These are phyloP conservation scores for Termitomyces sp. DNA, from an alignment of 768 basidiomycete species.

Conservation along the genomic window DNA sequence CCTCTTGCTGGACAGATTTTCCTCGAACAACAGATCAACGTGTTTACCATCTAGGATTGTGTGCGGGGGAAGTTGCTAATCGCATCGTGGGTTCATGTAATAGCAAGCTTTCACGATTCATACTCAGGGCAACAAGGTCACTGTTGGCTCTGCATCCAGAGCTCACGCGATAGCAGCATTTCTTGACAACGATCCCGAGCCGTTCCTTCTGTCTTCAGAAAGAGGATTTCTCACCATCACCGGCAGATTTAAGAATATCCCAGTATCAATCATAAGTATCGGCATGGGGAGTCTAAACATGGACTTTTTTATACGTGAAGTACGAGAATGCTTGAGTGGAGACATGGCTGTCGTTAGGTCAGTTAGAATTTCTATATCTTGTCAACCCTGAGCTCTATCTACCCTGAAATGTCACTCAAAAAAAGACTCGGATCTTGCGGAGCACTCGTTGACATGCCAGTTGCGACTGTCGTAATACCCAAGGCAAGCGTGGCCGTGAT, in stretches of 20 bases:
- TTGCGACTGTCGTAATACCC: conserved; percentile 77
- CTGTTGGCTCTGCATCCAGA: conserved; percentile 71
- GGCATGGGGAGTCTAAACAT: conserved; percentile 84
- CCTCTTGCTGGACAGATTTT: conserved; percentile 49
- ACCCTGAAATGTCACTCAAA: conserved; percentile 6
- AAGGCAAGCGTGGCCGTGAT: conserved; percentile 62
- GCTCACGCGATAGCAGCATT: conserved; percentile 55
- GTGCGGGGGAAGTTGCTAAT: conserved; percentile 76
- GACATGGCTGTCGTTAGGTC: conserved; percentile 52
- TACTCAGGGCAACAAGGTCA: conserved; percentile 42
- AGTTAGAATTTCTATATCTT: conserved; percentile 13
- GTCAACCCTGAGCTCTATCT: conserved; percentile 1
- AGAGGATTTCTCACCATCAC: conserved; percentile 76
- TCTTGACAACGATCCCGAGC: conserved; percentile 56
- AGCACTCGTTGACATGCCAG: conserved; percentile 59
- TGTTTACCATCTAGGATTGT: conserved; percentile 77
- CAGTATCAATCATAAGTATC: conserved; percentile 72
- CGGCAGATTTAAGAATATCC: conserved; percentile 57
- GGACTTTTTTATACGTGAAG: conserved; percentile 84
- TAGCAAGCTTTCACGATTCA: background rate
- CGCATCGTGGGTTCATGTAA: conserved; percentile 51
- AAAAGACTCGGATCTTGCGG: conserved; percentile 81
- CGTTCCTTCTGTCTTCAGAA: conserved; percentile 65
- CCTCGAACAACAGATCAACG: conserved; percentile 69
- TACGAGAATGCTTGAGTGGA: conserved; percentile 67